These are phyloP conservation scores for Mucor piriformis DNA, from an alignment of 371 early-diverging fungal species.

Conservation along the genomic window DNA sequence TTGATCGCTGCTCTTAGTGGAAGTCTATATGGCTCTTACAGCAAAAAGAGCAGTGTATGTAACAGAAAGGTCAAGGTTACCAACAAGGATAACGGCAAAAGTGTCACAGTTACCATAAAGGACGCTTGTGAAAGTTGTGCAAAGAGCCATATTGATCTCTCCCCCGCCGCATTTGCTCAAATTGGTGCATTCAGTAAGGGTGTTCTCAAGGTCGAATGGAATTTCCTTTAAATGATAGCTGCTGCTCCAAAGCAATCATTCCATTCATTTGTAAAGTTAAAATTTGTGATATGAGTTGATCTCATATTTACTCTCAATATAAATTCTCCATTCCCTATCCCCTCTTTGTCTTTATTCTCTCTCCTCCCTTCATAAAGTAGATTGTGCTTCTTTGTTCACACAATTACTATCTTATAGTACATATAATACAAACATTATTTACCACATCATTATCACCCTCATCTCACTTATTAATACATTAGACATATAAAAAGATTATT, in stretches of 20 bases:
- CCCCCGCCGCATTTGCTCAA: slow-evolving; percentile 40
- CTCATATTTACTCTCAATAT: slow-evolving; percentile 10
- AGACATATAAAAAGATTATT: neutral
- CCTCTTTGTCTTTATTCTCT: neutral
- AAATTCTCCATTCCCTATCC: slow-evolving; percentile 1
- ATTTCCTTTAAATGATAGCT: slow-evolving; percentile 3
- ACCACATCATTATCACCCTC: neutral
- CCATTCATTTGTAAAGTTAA: slow-evolving; percentile 3
- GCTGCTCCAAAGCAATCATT: slow-evolving; percentile 1
- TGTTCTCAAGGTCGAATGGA: slow-evolving; percentile 42
- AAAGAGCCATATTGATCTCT: slow-evolving; percentile 35
- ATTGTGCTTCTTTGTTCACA: slow-evolving; percentile 12
- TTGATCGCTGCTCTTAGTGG: slow-evolving; percentile 38
- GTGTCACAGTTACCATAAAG: slow-evolving; percentile 33
- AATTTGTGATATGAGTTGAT: slow-evolving; percentile 12
- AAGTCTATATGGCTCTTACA: slow-evolving; percentile 37
- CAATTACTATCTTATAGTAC: slow-evolving; percentile 13
- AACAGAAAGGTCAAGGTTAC: slow-evolving; percentile 34
- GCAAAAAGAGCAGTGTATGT: slow-evolving; percentile 35
- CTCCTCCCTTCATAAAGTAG: slow-evolving; percentile 5
- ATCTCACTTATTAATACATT: neutral
- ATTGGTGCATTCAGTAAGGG: slow-evolving; percentile 35
- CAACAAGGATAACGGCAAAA: slow-evolving; percentile 36
- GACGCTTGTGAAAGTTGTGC: slow-evolving; percentile 41
- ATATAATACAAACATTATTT: slow-evolving; percentile 7